Percentiles rank a stretch among this genome's conserved stretches.
These are phyloP conservation scores for Neurospora sp. DNA, from an alignment of 495 filamentous ascomycete species.

Conservation along the genomic window DNA sequence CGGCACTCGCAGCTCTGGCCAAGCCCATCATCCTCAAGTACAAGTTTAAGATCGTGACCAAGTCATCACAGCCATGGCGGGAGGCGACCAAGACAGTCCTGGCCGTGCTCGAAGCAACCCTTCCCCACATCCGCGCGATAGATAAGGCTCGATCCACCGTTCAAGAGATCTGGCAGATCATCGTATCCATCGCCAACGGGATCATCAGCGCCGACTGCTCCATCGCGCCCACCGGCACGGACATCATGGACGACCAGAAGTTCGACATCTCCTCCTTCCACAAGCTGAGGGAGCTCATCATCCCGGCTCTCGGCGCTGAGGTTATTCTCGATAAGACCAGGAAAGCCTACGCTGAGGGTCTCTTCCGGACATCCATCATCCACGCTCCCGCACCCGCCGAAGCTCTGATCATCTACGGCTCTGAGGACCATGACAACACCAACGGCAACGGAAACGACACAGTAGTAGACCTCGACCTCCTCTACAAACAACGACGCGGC, in stretches of 20 bases:
- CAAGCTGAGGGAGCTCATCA: constrained; percentile 58
- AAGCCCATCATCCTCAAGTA: constrained; percentile 69
- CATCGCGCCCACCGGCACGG: constrained; percentile 25
- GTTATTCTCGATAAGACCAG: constrained; percentile 56
- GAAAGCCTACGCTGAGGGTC: constrained; percentile 57
- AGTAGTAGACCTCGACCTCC: constrained; percentile 45
- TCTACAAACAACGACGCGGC: constrained; percentile 58
- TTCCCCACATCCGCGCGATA: constrained; percentile 50
- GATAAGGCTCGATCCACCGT: constrained; percentile 37
- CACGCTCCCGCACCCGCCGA: constrained; percentile 60
- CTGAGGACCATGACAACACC: neutral
- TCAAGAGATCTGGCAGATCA: constrained; percentile 47
- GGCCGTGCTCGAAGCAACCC: constrained; percentile 54
- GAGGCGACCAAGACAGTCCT: constrained; percentile 63
- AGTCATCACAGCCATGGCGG: constrained; percentile 62
- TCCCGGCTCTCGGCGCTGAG: constrained; percentile 58
- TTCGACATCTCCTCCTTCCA: constrained; percentile 74
- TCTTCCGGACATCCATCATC: constrained; percentile 80
- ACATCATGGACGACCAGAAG: constrained; percentile 51
- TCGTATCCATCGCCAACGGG: constrained; percentile 48
- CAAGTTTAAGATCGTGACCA: constrained; percentile 44
- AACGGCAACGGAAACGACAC: constrained; percentile 15
- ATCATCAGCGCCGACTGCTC: constrained; percentile 50
- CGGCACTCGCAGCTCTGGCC: constrained; percentile 52
- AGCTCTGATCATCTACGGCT: constrained; percentile 34